Conservation (phyloP, 768 basidiomycete genomes). For the Mycena kentingensis region DNA sequence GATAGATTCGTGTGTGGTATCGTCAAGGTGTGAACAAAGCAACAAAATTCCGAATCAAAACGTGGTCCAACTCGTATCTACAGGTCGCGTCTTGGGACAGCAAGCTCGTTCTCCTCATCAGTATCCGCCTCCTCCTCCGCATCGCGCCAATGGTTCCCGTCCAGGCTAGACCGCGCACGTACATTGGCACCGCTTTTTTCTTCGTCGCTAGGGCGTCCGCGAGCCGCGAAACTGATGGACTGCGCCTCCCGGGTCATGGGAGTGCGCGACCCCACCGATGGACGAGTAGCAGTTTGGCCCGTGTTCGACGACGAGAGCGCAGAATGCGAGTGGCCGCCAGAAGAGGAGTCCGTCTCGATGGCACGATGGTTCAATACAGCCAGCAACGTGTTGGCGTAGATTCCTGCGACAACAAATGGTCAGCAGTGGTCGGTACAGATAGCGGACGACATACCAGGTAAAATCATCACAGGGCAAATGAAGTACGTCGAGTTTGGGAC, state of each 20-base stretch:
- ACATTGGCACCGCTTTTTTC: no score
- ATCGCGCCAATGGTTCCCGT: background rate
- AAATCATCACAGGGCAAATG: conserved; percentile 3
- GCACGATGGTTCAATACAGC: background rate
- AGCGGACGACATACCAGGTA: conserved; percentile 6
- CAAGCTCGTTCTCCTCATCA: no score
- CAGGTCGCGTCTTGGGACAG: no score
- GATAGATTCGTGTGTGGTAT: no score
- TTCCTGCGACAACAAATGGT: background rate
- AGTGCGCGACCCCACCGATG: no score
- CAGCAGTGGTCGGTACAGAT: background rate
- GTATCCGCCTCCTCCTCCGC: background rate
- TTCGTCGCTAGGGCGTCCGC: background rate
- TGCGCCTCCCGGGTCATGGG: background rate
- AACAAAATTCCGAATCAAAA: no score
- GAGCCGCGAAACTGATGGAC: background rate
- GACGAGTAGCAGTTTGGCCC: no score
- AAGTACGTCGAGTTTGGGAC: conserved; percentile 6
- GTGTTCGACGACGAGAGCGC: no score
- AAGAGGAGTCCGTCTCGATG: no score
- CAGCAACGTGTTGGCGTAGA: conserved; percentile 18
- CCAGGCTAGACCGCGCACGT: background rate
- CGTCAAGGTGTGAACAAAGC: no score
- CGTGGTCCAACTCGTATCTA: no score
- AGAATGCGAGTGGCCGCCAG: no score